Base-by-base conservation (phyloP, 2,329 filamentous ascomycete genomes). In the Keithomyces neogunnii region DNA sequence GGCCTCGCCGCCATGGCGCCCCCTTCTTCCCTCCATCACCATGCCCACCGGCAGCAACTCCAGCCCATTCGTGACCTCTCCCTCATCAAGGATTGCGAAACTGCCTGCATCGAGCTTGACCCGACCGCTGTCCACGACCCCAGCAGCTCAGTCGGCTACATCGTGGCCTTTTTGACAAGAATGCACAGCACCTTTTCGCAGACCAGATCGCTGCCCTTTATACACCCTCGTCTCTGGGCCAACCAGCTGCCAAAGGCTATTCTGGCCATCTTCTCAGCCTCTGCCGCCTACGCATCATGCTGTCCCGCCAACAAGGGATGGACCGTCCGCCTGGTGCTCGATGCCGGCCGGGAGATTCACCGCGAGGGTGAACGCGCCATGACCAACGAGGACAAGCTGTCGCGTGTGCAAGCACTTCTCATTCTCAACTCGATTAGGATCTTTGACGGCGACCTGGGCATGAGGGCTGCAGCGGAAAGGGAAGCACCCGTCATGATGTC, bases 201-300 rank as follows among this genome's bases (percentile, higher is more conserved):
- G 32, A 64, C 66, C 4, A 66, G 66, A 52, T 57, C 64, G 5
- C 64, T 71, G 26, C 66, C 71, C 33, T 75, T 72, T 56, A 62
- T 75, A 50, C 73, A 76, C 56, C 63, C 66, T 36, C 63, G 67
- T 8, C 64, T 75, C 19, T 75, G 75, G 63, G 60, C 65, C 45
- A 56, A 62, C 52, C 60, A 62, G 40, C 64, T 72, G 26, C 72
- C 73, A 29, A 64, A 62, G 28, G 63, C 67, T 30, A 66, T 75
- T 38, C 57, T 73, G 36, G 57, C 68, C 5, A 69, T 66, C 45
- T 75, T 71, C 51, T 65, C 70, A 2, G 66, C 66, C 10, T 63
- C 70, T 38, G 59, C 67, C 2, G 64, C 72, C 6, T 74, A 74
- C 59, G 56, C 60, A 7, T 65, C 63, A 29, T 64, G 66, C 52